Evolutionary conservation across 2,329 filamentous ascomycete species (phyloP), one percentile per base, ranked within the genome.

Genomic region (Calonectria hawksworthii): DNA sequence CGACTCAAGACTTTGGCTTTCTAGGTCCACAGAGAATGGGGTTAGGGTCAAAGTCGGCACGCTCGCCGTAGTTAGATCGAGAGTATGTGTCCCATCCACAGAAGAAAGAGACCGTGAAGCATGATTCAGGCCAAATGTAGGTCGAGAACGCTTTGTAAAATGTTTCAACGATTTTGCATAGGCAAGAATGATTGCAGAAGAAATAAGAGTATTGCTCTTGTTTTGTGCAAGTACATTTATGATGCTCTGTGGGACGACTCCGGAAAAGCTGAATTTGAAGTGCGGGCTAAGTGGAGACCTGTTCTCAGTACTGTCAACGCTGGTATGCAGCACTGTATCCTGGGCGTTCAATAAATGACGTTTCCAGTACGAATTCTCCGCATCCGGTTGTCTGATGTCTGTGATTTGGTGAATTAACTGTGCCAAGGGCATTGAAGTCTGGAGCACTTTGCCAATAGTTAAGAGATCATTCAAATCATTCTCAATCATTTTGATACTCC

Each of bases 401-500:
- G 3, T 28, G 7, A 63, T 41, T 41, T 63, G 3, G 26, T 63
- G 11, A 5, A 63, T 23, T 23, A 63, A 14, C 9, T 26, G 14
- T 41, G 26, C n/a, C 3, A 63, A 18, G 10, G 56, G 16, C 6
- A 23, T 7, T 10, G 23, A 23, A 30, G 14, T 9, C 8, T 63
- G 56, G 1, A 18, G n/a, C 8, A 41, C 56, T 23, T 63, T 41
- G 6, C 56, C 56, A 18, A 26, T 9, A 7, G 56, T 16, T 14
- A 63, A 41, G 14, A 63, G 56, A 16, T 30, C 34, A 26, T 41
- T 63, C n/a, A 63, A 30, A 28, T 63, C 56, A 8, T 41, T 41
- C 56, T 63, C 32, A 26, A 63, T 63, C 36, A 63, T 63, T 23
- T 63, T 63, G 34, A 63, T 63, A 36, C 56, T 63, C 56, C 56